Base-by-base conservation (phyloP, 2,329 filamentous ascomycete species). In the Tolypocladium amazonense region DNA sequence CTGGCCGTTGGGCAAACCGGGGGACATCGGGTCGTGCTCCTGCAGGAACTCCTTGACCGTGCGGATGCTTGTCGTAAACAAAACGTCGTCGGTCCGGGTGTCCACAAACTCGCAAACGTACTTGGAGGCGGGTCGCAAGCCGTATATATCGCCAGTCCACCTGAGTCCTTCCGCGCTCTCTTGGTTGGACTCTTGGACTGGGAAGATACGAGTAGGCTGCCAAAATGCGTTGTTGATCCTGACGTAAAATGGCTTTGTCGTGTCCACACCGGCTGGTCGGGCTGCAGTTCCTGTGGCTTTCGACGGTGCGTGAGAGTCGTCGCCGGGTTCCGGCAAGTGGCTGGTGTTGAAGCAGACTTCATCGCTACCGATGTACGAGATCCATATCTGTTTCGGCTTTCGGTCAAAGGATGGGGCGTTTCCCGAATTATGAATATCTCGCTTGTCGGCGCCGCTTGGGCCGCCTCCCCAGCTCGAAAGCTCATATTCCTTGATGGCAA, bases 401-500 rank as follows among this genome's bases (percentile, higher is more conserved):
- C 79, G 78, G 73, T 87, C 84, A 73, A 89, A 90, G 7, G 56
- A 55, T 58, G 88, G 84, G 62, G 88, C 87, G 71, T 89, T 89
- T 65, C 87, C 88, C 71, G 90, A 80, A 73, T 90, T 88, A 75
- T 90, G 87, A 70, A 88, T 86, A 69, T 90, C 88, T 86, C 86
- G 70, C 89, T 88, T 65, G 88, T 86, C 68, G 88, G 88, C 38
- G 83, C 85, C 57, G 86, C 88, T 54, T 20, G 50, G 35, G 2
- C 50, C 74, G 92, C 89, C 59, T 84, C 88, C 83, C 60, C 87
- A 86, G 71, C 89, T 86, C 65, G 89, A 93, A 71, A 95, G 84
- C 75, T 92, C 88, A 67, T 90, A 90, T 74, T 92, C 92, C 77
- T 96, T 94, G 70, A 95, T 87, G 76, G 96, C 91, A 67, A 94